These are phyloP conservation scores for Heliosperma pusillum DNA, from an alignment of 148 eudicot species.

Conservation along the genomic window DNA sequence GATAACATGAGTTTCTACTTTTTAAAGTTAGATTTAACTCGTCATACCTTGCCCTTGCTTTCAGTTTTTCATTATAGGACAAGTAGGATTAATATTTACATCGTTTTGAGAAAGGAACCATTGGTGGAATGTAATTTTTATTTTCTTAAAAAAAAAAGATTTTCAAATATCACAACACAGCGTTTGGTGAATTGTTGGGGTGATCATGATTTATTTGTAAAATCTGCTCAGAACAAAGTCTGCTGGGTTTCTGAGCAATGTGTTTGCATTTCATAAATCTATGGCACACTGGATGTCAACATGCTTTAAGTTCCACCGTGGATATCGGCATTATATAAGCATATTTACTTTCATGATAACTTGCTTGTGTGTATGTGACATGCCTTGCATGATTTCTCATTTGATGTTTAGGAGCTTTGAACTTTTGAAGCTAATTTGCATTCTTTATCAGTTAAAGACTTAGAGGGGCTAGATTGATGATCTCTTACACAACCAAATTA, in stretches of 20 bases:
- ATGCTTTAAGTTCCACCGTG: neutral
- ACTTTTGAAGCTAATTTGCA: neutral
- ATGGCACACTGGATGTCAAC: neutral
- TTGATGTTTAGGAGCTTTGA: neutral
- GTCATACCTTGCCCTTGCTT: no score
- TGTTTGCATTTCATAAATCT: neutral
- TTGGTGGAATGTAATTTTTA: no score
- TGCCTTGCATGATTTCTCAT: neutral
- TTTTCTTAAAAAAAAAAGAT: no score
- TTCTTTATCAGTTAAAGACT: neutral
- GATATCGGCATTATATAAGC: neutral
- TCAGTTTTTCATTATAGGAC: no score
- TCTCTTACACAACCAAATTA: neutral
- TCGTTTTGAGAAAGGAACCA: no score
- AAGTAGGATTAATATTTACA: no score
- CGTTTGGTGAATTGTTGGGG: no score
- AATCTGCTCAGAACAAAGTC: no score
- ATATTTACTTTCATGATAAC: neutral
- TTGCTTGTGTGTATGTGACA: conserved; percentile 1
- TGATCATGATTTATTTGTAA: no score
- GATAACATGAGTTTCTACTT: no score
- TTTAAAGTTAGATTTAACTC: no score
- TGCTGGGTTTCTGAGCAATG: neutral
- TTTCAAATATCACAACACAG: no score
- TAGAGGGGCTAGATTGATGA: neutral